These are phyloP conservation scores for Hyphodiscus hymeniophilus DNA, from an alignment of 495 filamentous ascomycete species.

Conservation along the genomic window DNA sequence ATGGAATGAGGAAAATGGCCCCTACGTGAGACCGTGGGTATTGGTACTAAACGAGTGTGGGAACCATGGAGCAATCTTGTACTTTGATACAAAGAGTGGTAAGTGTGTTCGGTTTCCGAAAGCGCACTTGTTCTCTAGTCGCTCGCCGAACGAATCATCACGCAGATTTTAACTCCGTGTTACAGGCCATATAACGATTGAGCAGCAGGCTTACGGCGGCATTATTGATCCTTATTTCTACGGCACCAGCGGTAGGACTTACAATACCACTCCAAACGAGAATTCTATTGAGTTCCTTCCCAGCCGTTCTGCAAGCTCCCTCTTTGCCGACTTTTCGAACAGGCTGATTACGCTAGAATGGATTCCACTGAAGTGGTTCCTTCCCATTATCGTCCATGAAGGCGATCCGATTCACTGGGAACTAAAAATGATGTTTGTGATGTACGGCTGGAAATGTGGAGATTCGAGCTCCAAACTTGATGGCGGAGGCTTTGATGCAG, in stretches of 20 bases:
- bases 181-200: background rate
- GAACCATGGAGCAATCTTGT: constrained; percentile 2
- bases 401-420: background rate
- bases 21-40: constrained; percentile 3
- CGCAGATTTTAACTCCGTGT: background rate
- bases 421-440: constrained; percentile 1
- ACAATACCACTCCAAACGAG: background rate
- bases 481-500: constrained; percentile 1
- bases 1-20: constrained; percentile 1
- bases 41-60: constrained; percentile 3
- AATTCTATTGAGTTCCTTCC: background rate
- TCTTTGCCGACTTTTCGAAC: constrained; percentile 3
- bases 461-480: constrained; percentile 4
- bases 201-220: background rate
- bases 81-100: constrained; percentile 5
- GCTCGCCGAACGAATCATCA: background rate
- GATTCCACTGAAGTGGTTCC: background rate
- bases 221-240: background rate
- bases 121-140: background rate
- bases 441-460: constrained; percentile 5
- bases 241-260: background rate
- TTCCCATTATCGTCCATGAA: background rate
- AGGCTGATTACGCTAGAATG: constrained; percentile 5
- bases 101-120: background rate
- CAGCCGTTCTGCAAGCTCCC: background rate